These are phyloP conservation scores for Kwoniella pini DNA, from an alignment of 768 basidiomycete genomes.

Conservation along the genomic window DNA sequence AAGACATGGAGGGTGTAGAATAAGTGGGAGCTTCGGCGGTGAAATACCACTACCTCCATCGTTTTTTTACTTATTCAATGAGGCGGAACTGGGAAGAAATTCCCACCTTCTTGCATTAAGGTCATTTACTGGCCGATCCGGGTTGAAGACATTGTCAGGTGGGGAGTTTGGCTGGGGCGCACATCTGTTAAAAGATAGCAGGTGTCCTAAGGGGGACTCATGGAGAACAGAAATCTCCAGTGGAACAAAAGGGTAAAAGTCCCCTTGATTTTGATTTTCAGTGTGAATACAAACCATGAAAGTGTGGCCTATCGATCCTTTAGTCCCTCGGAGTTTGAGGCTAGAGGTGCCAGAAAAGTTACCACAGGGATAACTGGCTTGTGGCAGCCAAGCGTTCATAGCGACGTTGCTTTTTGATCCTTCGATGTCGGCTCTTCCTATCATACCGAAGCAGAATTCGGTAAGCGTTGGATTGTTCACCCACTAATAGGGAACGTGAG, in stretches of 20 bases:
- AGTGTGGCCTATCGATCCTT: constrained; percentile 82
- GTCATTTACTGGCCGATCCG: constrained; percentile 64
- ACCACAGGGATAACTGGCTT: constrained; percentile 79
- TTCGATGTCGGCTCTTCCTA: constrained; percentile 78
- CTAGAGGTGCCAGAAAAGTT: constrained; percentile 79
- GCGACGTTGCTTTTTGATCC: constrained; percentile 78
- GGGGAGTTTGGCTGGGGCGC: constrained; percentile 76
- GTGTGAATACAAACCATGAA: constrained; percentile 78
- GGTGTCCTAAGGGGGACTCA: constrained; percentile 77
- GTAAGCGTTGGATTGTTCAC: constrained; percentile 75
- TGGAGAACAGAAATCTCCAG: constrained; percentile 76
- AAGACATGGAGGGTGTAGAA: constrained; percentile 78
- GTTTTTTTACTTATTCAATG: constrained; percentile 78
- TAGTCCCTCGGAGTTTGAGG: constrained; percentile 75
- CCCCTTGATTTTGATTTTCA: constrained; percentile 80
- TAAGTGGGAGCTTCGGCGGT: constrained; percentile 77
- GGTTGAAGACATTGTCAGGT: constrained; percentile 75
- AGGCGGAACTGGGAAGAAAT: constrained; percentile 64
- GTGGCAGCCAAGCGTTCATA: constrained; percentile 74
- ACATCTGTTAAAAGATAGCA: constrained; percentile 79
- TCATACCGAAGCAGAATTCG: constrained; percentile 76
- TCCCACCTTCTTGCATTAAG: constrained; percentile 52
- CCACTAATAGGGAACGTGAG: constrained; percentile 73
- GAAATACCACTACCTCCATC: constrained; percentile 82
- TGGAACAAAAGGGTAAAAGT: constrained; percentile 79